Evolutionary conservation across 139 green algal genomes (phyloP), one percentile per base, ranked within the genome.

Genomic region (Picochlorum costavermella): DNA sequence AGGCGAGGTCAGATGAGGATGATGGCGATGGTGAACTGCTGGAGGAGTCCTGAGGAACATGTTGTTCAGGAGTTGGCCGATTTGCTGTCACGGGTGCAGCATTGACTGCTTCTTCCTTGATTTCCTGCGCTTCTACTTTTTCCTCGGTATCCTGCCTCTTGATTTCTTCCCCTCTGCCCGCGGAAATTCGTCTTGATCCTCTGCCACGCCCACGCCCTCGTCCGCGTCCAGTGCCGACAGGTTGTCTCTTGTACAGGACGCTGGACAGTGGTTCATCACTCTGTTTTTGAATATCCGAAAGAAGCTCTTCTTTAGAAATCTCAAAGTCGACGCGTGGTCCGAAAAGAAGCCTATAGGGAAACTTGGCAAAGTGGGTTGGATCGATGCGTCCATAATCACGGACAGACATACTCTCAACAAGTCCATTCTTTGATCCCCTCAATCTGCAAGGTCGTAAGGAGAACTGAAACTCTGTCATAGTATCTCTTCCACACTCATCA

Each of bases 341-440:
- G n/a, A 69, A 73, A 17, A 73, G 37, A 40, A 77, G 46, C 16
- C 40, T 44, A 10, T 64, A 61, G 0, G 76, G 73, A 50, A 79
- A 76, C 23, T 63, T 60, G 5, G 76, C 74, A 43, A 79, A 82
- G 5, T 67, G 33, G 1, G 65, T 56, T 50, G 64, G 65, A n/a
- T 55, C 37, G 29, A 70, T 28, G 5, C 64, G 55, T 44, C 74
- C 65, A 46, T 58, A 48, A 60, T 68, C 46, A 12, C 33, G 20
- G 2, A 60, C 8, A 45, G 49, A 17, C 26, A 29, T 44, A 1
- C 56, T 45, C 20, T 23, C 43, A 45, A 45, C 56, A 16, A 46
- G 28, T 29, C 58, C 58, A 56, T 66, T 37, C 17, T 17, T 16
- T 44, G 26, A 14, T 17, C 12, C 25, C 12, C 12, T 17, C 9